Percentiles rank a stretch among this genome's conserved stretches.
These are phyloP conservation scores for Rhynchosporium agropyri DNA, from an alignment of 2,329 filamentous ascomycete genomes.

Conservation along the genomic window DNA sequence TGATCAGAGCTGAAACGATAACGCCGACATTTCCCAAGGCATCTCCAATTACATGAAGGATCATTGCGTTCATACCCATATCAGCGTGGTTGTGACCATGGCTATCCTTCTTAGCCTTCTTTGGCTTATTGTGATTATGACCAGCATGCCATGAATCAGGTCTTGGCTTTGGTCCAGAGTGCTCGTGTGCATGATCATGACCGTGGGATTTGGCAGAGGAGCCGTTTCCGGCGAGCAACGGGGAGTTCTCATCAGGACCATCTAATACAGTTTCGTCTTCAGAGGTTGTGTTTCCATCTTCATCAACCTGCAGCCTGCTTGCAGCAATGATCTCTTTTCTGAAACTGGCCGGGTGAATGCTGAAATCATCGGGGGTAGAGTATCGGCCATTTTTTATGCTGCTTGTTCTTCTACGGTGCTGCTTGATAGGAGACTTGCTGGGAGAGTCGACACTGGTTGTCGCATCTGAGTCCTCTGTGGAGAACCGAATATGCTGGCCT, in stretches of 20 bases:
- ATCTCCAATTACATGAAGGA: conserved; percentile 78
- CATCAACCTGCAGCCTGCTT: conserved; percentile 64
- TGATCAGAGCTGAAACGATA: conserved; percentile 79
- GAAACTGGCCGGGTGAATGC: conserved; percentile 87
- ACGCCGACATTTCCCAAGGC: conserved; percentile 86
- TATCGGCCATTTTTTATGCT: conserved; percentile 55
- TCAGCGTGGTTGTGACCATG: conserved; percentile 81
- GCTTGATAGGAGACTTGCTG: conserved; percentile 32
- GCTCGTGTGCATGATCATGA: conserved; percentile 32
- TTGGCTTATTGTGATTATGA: conserved; percentile 82
- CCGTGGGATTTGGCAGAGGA: conserved; percentile 31
- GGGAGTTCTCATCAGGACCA: conserved; percentile 43
- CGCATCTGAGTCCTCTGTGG: conserved; percentile 37
- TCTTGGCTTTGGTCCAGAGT: conserved; percentile 24
- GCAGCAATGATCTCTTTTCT: conserved; percentile 90
- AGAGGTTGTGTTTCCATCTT: conserved; percentile 52
- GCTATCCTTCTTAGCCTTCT: conserved; percentile 61
- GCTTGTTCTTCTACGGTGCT: conserved; percentile 38
- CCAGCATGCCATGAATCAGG: conserved; percentile 56
- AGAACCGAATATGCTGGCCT: conserved; percentile 38
- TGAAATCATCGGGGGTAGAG: conserved; percentile 69
- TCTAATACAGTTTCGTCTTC: conserved; percentile 41
- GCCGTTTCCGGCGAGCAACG: conserved; percentile 30
- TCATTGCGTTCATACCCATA: conserved; percentile 91
- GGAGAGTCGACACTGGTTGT: conserved; percentile 29